A percentile compares a stretch with the other conserved stretches of the same genome.
phyloP scores from a whole-genome alignment of 2,329 filamentous ascomycete genomes.

The Aspergillus cejpii region DNA sequence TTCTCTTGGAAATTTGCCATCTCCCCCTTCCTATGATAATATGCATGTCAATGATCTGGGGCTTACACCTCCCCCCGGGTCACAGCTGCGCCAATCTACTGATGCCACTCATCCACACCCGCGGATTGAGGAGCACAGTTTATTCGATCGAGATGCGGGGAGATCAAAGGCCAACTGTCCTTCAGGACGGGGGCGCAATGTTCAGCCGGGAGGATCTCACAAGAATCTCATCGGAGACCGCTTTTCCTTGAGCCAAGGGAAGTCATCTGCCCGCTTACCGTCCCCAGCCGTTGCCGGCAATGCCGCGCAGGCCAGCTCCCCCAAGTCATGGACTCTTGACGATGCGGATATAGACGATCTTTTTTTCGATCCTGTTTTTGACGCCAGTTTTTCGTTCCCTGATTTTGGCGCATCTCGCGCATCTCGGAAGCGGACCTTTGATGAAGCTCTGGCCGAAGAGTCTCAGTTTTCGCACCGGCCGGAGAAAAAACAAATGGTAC shows the following conservation, averaged over 20 bases:
- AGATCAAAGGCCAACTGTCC: neutral
- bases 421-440: constrained; percentile 20
- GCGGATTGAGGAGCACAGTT: constrained; percentile 9
- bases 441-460: constrained; percentile 19
- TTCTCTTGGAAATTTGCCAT: constrained; percentile 18
- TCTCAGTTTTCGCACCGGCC: constrained; percentile 9
- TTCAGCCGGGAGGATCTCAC: neutral
- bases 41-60: constrained; percentile 34
- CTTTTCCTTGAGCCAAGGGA: neutral
- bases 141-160: constrained; percentile 1
- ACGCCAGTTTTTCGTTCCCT: constrained; percentile 13
- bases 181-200: neutral
- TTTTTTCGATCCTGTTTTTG: constrained; percentile 18
- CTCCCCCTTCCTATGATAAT: constrained; percentile 16
- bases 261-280: neutral
- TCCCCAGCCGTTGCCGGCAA: neutral
- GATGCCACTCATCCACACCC: constrained; percentile 5
- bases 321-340: neutral
- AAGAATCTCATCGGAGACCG: neutral
- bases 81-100: constrained; percentile 23
- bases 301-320: neutral
- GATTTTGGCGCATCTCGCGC: constrained; percentile 14
- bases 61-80: constrained; percentile 41
- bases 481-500: constrained; percentile 16
- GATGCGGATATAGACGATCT: constrained; percentile 5